Evolutionary conservation across 441 rosid species (phyloP).

Genomic region (Aquilaria agallochum): DNA sequence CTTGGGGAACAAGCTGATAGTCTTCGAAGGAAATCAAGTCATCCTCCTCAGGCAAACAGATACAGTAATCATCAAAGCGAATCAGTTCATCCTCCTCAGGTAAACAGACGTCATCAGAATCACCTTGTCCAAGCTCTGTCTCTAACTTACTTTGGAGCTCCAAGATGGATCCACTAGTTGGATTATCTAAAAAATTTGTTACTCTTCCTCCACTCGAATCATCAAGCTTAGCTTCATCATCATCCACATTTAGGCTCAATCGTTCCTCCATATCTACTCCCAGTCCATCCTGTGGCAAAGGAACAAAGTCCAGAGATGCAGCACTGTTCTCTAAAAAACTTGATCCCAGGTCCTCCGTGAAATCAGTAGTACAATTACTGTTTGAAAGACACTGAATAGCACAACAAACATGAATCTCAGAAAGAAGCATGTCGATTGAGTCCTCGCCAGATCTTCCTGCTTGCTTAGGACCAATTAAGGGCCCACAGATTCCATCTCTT

Average conservation of each 20-base stretch:
- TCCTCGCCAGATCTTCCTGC: conserved; percentile 8
- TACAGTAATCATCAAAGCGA: conserved; percentile 18
- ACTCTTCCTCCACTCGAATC: background rate
- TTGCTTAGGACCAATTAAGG: conserved; percentile 1
- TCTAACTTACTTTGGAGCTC: conserved; percentile 9
- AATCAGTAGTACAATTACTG: background rate
- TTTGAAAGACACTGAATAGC: conserved; percentile 1
- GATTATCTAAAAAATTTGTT: conserved; percentile 10
- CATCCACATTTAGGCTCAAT: conserved; percentile 8
- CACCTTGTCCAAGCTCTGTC: background rate
- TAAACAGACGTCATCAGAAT: conserved; percentile 25
- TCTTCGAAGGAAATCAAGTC: conserved; percentile 34
- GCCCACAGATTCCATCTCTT: conserved; percentile 8
- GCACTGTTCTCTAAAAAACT: conserved; percentile 4
- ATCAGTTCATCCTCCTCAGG: conserved; percentile 39
- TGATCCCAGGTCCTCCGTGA: conserved; percentile 7
- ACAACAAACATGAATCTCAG: conserved; percentile 7
- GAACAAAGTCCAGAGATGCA: conserved; percentile 4
- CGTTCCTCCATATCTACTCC: conserved; percentile 10
- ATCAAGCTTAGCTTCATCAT: conserved; percentile 1
- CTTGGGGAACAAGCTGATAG: conserved; percentile 15
- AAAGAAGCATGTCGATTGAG: conserved; percentile 6
- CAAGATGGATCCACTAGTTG: conserved; percentile 1
- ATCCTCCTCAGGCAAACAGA: conserved; percentile 42
- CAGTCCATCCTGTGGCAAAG: conserved; percentile 5